Evolutionary conservation across 805 yeast species (phyloP).

Genomic region (Sugiyamaella mastotermitis): DNA sequence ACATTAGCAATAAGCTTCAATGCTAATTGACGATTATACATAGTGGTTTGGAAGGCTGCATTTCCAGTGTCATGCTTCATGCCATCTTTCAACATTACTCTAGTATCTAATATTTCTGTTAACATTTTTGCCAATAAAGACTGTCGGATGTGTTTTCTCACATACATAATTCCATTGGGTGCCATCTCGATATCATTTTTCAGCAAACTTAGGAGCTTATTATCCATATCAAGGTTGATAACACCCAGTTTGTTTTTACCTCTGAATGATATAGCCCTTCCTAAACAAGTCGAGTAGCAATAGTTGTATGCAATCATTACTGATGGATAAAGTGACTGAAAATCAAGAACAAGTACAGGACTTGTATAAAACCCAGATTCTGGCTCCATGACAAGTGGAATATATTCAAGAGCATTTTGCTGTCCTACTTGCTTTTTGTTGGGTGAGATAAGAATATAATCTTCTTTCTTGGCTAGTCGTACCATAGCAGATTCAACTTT

Average conservation of each 20-base stretch:
- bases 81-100: conserved; percentile 72
- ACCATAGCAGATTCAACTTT: conserved; percentile 83
- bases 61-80: conserved; percentile 42
- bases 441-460: conserved; percentile 69
- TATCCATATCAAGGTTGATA: conserved; percentile 42
- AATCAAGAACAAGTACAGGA: conserved; percentile 86
- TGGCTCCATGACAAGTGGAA: conserved; percentile 93
- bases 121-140: conserved; percentile 81
- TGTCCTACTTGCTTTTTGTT: conserved; percentile 71
- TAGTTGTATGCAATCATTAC: conserved; percentile 86
- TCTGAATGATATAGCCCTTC: conserved; percentile 28
- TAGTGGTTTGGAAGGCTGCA: conserved; percentile 37
- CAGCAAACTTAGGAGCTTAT: conserved; percentile 49
- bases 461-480: conserved; percentile 72
- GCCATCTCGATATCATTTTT: conserved; percentile 56
- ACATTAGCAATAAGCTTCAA: conserved; percentile 89
- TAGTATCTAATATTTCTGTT: conserved; percentile 69
- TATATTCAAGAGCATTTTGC: conserved; percentile 79
- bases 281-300: conserved; percentile 43
- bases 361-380: conserved; percentile 76
- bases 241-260: conserved; percentile 33
- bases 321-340: conserved; percentile 92
- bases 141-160: conserved; percentile 55
- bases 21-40: conserved; percentile 78
- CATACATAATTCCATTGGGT: conserved; percentile 84